Evolutionary conservation across 257 asterid genomes (phyloP), one percentile per base, ranked within the genome.

Genomic region (Cordia subcordata): DNA sequence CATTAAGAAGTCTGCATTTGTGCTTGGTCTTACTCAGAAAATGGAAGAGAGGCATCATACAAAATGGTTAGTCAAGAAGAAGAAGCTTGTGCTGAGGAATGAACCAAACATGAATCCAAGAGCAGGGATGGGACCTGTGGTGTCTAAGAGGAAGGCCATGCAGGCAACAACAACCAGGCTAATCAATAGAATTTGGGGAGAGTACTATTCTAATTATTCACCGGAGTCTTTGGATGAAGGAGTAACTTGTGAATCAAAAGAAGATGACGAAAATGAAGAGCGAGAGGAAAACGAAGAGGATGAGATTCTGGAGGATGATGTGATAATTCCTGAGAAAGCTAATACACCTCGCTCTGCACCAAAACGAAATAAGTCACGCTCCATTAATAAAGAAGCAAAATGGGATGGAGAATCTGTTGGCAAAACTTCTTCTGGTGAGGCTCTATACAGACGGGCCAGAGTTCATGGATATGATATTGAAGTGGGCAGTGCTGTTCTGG

Each of bases 31-130:
- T 35, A 53, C 75, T 42, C 73, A 74, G 71, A 88, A 88, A 71
- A 92, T 92, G 99, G 96, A 92, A 74, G 94, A 80, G 72, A 84
- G 82, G 68, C 96, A 84, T 85, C 99, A 92, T 64, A 84, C 96
- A 0, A 88, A 88, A 61, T 86, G 96, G 96, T 72, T 86, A 51
- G 94, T 92, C 62, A 92, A 86, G 95, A 88, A 84, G 75, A 88
- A 92, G 86, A 84, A 81, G 78, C 42, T 79, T 69, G 63, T 86
- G 67, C 76, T 62, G 38, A 81, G 94, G 69, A 54, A 60, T 44
- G 84, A 17, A 44, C 74, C 51, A 44, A 92, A 92, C 69, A 66
- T 81, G 61, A 92, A 92, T 76, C 99, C 99, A 13, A 79, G 96
- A 77, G 93, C 93, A 33, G 87, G 81, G 50, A 81, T 88, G 79